phyloP scores from a whole-genome alignment of 345 rosid genomes.

The Gynandropsis gynandra region DNA sequence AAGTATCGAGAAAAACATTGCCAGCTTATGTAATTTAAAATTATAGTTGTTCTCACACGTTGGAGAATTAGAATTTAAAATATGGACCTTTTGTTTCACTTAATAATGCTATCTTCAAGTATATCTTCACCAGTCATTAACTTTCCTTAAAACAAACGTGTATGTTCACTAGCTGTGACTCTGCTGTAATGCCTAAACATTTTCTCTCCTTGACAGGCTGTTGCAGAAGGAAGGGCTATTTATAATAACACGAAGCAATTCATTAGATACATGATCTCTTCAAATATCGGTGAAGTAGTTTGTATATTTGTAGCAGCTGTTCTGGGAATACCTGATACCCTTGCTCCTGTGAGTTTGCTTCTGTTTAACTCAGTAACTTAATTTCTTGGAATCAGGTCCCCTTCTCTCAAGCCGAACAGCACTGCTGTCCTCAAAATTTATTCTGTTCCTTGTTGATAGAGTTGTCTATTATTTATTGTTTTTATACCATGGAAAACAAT shows the following conservation, averaged over 20 bases:
- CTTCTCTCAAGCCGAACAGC: not conserved
- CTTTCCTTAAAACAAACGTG: not conserved
- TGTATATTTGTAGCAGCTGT: slow-evolving; percentile 99
- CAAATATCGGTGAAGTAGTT: slow-evolving; percentile 99
- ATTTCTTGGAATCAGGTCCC: slow-evolving; percentile 1
- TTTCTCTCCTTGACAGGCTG: slow-evolving; percentile 55
- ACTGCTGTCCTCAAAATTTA: slow-evolving; percentile 7
- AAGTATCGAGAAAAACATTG: no score
- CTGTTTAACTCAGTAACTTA: not conserved
- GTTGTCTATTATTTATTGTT: slow-evolving; percentile 5
- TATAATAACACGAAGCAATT: slow-evolving; percentile 98
- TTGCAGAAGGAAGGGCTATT: slow-evolving; percentile 99
- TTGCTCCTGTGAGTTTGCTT: slow-evolving; percentile 86
- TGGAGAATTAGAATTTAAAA: not conserved
- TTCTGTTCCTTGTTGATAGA: slow-evolving; percentile 10
- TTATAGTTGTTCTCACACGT: not conserved
- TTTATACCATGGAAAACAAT: slow-evolving; percentile 7
- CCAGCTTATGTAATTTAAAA: not conserved
- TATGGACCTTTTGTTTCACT: no score
- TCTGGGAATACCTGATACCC: slow-evolving; percentile 95
- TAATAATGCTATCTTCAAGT: no score
- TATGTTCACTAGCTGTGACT: not conserved
- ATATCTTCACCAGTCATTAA: slow-evolving; percentile 5
- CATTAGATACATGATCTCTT: slow-evolving; percentile 98
- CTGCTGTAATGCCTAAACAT: slow-evolving; percentile 17